A percentile compares a stretch with the other conserved stretches of the same genome.
phyloP scores from a whole-genome alignment of 2,329 filamentous ascomycete genomes.

The Verruconis gallopava region DNA sequence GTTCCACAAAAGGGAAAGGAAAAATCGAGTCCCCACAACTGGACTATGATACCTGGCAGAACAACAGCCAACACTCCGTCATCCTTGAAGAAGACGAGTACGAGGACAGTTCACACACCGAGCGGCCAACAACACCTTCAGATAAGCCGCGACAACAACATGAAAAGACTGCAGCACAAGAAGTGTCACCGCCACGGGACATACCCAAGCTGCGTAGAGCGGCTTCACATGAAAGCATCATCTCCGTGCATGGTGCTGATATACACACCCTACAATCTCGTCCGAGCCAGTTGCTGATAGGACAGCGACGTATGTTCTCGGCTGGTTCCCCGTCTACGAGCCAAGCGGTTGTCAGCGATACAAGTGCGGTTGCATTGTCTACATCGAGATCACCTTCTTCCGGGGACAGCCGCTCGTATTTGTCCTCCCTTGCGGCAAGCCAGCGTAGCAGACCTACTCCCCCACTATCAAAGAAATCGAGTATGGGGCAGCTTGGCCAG shows the following conservation, averaged over 20 bases:
- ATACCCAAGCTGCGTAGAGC: conserved; percentile 45
- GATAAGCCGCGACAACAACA: not conserved
- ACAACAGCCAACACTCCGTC: conserved; percentile 12
- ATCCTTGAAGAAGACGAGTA: conserved; percentile 24
- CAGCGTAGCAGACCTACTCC: not conserved
- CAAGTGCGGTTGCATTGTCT: conserved; percentile 2
- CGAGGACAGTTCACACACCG: conserved; percentile 14
- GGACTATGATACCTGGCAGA: conserved; percentile 3
- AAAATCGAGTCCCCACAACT: not conserved
- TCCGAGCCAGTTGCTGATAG: conserved; percentile 58
- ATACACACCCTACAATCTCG: conserved; percentile 70
- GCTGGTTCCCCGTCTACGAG: conserved; percentile 24
- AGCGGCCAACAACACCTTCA: conserved; percentile 11
- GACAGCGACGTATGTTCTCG: conserved; percentile 38
- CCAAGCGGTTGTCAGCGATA: conserved; percentile 15
- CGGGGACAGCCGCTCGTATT: conserved; percentile 6
- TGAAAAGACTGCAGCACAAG: no score
- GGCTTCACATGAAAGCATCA: conserved; percentile 74
- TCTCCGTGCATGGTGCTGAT: conserved; percentile 78
- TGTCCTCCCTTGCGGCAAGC: not conserved
- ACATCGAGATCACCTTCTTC: conserved; percentile 1
- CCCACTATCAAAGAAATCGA: conserved; percentile 12
- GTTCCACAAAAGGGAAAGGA: conserved; percentile 4
- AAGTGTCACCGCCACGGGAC: not conserved
- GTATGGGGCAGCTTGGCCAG: conserved; percentile 29